Base-by-base conservation (phyloP, 2,329 filamentous ascomycete genomes). In the Aspergillus ochraceoroseus region DNA sequence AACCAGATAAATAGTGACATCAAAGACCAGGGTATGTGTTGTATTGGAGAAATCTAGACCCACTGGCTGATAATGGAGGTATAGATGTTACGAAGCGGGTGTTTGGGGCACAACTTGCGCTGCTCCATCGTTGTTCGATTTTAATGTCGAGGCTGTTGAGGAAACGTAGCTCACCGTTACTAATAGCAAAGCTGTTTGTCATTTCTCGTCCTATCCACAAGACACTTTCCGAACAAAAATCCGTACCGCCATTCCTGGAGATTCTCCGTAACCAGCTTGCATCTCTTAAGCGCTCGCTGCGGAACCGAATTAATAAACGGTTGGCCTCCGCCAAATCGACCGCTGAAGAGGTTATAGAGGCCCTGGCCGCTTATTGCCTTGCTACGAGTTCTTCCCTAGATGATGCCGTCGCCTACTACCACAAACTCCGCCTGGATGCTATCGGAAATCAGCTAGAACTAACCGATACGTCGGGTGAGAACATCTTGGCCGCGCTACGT, bases 301-400 rank as follows among this genome's bases (percentile, higher is more conserved):
- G 94, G 38, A 74, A 77, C 49, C 77, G 75, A 32, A 75, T 82
- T 17, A 79, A 89, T 49, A 70, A 71, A 43, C 68, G 66, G 3
- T 63, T 73, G 62, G 74, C 54, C 46, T 68, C 56, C 46, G 62
- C 45, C 51, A 73, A 52, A 54, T 72, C 43, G 56, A 71, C 44
- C 14, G 58, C 63, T 23, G 65, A 70, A 3, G 64, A 61, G 20
- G 73, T 92, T 11, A 70, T 90, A 8, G 82, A 87, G 52, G 80
- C 83, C 0, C 72, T 95, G 51, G 85, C 82, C 41, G 88, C 89
- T 0, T 89, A 88, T 60, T 88, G 87, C 46, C 71, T 96, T 35
- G 79, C 82, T 1, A 88, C 84, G 2, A 94, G 79, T 55, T 87
- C 84, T 0, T 85, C 87, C 0, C 80, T 86, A 0, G 80, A 77